These are phyloP conservation scores for Podaxis pistillaris DNA, from an alignment of 768 basidiomycete species.

Conservation along the genomic window DNA sequence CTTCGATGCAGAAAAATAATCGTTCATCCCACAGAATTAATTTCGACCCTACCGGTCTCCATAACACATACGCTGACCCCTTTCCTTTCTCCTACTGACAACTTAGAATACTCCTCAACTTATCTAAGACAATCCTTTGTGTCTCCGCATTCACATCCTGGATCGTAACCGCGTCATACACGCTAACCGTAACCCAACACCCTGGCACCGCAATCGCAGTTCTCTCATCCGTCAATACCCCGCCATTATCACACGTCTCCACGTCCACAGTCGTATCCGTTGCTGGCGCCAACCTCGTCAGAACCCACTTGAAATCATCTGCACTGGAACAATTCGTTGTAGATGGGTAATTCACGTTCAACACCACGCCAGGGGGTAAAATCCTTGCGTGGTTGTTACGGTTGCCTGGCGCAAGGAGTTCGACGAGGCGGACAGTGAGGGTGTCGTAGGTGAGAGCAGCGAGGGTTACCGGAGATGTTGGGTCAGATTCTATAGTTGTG, in stretches of 20 bases:
- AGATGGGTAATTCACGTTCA: slow-evolving; percentile 46
- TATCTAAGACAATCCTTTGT: slow-evolving; percentile 32
- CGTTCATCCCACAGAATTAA: too few relatives aligned
- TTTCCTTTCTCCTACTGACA: slow-evolving; percentile 28
- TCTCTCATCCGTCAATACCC: slow-evolving; percentile 36
- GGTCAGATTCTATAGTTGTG: slow-evolving; percentile 34
- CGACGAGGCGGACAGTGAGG: slow-evolving; percentile 33
- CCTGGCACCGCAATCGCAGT: slow-evolving; percentile 29
- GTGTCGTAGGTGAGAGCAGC: slow-evolving; percentile 37
- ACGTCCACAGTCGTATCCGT: slow-evolving; percentile 30
- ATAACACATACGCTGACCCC: too few relatives aligned
- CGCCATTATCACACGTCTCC: slow-evolving; percentile 35
- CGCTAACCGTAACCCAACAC: slow-evolving; percentile 39
- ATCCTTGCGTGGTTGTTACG: slow-evolving; percentile 22
- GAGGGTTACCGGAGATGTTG: slow-evolving; percentile 25
- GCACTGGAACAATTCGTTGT: slow-evolving; percentile 29
- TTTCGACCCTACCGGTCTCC: too few relatives aligned
- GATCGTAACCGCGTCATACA: slow-evolving; percentile 34
- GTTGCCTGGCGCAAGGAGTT: slow-evolving; percentile 21
- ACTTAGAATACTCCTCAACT: slow-evolving; percentile 28
- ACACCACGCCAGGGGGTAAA: slow-evolving; percentile 32
- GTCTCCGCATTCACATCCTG: slow-evolving; percentile 32
- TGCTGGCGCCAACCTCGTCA: slow-evolving; percentile 31
- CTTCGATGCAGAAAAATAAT: too few relatives aligned
- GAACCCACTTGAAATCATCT: slow-evolving; percentile 33